A percentile compares a stretch with the other conserved stretches of the same genome.
Evolutionary conservation across 805 yeast species (phyloP).

Genomic region (Wickerhamiella vanderwaltii): DNA sequence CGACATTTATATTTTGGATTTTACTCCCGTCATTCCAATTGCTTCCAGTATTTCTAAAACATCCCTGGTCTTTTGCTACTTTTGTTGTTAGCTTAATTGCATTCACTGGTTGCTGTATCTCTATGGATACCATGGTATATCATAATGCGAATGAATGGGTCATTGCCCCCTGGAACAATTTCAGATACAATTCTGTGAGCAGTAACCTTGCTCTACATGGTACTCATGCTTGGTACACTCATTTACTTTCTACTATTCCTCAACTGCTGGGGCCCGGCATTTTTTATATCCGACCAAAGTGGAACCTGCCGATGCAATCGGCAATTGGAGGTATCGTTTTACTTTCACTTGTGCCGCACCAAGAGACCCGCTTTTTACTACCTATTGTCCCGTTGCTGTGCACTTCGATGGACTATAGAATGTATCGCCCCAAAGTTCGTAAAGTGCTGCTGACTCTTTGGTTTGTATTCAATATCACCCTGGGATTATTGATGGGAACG

Average conservation of each 20-base stretch:
- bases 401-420: constrained; percentile 33
- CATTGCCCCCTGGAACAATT: constrained; percentile 66
- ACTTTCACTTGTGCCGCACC: constrained; percentile 75
- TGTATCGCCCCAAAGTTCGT: constrained; percentile 15
- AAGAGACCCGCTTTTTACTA: constrained; percentile 75
- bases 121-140: constrained; percentile 43
- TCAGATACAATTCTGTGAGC: constrained; percentile 50
- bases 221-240: constrained; percentile 65
- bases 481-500: constrained; percentile 61
- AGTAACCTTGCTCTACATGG: constrained; percentile 69
- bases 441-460: constrained; percentile 31
- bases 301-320: constrained; percentile 44
- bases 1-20: constrained; percentile 70
- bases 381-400: constrained; percentile 70
- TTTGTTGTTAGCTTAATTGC: constrained; percentile 29
- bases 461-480: constrained; percentile 48
- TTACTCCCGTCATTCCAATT: constrained; percentile 46
- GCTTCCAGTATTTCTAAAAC: constrained; percentile 31
- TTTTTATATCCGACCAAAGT: constrained; percentile 34
- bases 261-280: constrained; percentile 70
- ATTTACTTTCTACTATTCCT: constrained; percentile 63
- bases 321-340: constrained; percentile 47
- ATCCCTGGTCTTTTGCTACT: constrained; percentile 27
- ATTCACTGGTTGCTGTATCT: constrained; percentile 31
- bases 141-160: constrained; percentile 26